Conservation (phyloP, 306 rosid genomes). For the Clitoria ternatea region DNA sequence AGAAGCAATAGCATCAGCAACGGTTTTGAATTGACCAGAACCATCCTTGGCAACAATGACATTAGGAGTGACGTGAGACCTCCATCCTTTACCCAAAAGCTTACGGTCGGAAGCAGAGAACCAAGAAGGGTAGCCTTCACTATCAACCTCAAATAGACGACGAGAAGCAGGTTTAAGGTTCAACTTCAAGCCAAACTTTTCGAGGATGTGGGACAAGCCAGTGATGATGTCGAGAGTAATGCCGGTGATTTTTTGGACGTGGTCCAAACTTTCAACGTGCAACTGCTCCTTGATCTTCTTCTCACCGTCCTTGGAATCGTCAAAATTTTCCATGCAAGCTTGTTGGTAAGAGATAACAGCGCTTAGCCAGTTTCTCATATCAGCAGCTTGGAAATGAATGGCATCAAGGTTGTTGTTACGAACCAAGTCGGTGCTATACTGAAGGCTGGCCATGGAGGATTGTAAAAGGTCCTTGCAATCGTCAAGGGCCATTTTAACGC, state of each 20-base stretch:
- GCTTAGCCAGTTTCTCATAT: slow-evolving; percentile 62
- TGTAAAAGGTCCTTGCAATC: slow-evolving; percentile 63
- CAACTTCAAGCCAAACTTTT: slow-evolving; percentile 27
- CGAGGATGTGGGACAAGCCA: slow-evolving; percentile 27
- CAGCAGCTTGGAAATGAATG: slow-evolving; percentile 23
- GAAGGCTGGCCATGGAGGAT: slow-evolving; percentile 40
- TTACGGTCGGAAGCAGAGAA: slow-evolving; percentile 45
- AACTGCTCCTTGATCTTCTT: slow-evolving; percentile 22
- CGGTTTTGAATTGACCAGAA: slow-evolving; percentile 45
- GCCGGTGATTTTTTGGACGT: slow-evolving; percentile 35
- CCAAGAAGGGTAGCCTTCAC: slow-evolving; percentile 52
- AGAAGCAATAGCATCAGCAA: slow-evolving; percentile 41
- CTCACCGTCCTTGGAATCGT: slow-evolving; percentile 18
- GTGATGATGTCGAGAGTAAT: slow-evolving; percentile 49
- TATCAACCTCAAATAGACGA: slow-evolving; percentile 37
- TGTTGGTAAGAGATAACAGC: slow-evolving; percentile 50
- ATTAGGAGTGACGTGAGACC: slow-evolving; percentile 6
- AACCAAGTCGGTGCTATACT: slow-evolving; percentile 16
- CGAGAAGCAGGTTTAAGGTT: slow-evolving; percentile 40
- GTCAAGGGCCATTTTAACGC: slow-evolving; percentile 41
- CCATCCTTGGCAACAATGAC: slow-evolving; percentile 78
- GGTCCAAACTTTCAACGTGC: not conserved
- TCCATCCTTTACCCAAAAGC: slow-evolving; percentile 36
- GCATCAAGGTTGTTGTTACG: slow-evolving; percentile 23
- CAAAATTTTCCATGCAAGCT: slow-evolving; percentile 44